These are phyloP conservation scores for Sextonia rubra DNA, from an alignment of 164 flowering plant species.

Conservation along the genomic window DNA sequence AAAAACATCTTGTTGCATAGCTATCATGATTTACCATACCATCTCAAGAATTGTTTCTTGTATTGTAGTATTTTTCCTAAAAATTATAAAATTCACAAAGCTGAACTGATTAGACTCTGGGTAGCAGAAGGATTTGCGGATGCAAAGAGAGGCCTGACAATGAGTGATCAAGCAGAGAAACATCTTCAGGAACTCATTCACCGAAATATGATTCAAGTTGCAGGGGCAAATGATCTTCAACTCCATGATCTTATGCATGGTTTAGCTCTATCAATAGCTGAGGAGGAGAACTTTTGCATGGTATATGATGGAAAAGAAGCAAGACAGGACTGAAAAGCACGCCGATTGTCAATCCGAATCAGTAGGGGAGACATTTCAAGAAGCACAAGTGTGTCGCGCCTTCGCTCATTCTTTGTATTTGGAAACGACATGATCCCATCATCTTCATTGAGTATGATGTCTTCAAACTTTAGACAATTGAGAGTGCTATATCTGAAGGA, in stretches of 20 bases:
- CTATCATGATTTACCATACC: slow-evolving; percentile 13
- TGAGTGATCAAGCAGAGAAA: slow-evolving; percentile 6
- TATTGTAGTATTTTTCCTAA: slow-evolving; percentile 21
- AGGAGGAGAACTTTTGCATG: slow-evolving; percentile 8
- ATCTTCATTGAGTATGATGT: not conserved
- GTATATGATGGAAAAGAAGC: not conserved
- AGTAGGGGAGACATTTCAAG: not conserved
- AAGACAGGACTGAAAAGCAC: not conserved
- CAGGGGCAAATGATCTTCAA: no score
- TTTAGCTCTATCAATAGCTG: no score
- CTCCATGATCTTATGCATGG: no score
- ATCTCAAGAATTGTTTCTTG: slow-evolving; percentile 20
- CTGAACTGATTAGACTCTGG: slow-evolving; percentile 20
- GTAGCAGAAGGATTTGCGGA: no score
- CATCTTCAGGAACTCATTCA: slow-evolving; percentile 11
- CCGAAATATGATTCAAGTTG: slow-evolving; percentile 11
- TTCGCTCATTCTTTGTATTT: slow-evolving; percentile 13
- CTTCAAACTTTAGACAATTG: slow-evolving; percentile 4
- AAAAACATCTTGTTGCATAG: slow-evolving; percentile 12
- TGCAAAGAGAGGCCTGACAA: not conserved
- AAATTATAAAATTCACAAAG: slow-evolving; percentile 7
- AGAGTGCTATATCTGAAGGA: slow-evolving; percentile 13
- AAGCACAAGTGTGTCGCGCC: not conserved
- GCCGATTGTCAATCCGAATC: slow-evolving; percentile 7
- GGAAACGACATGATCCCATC: not conserved